These are phyloP conservation scores for Canna indica DNA, from an alignment of 176 grass and related monocot genomes.

Conservation along the genomic window DNA sequence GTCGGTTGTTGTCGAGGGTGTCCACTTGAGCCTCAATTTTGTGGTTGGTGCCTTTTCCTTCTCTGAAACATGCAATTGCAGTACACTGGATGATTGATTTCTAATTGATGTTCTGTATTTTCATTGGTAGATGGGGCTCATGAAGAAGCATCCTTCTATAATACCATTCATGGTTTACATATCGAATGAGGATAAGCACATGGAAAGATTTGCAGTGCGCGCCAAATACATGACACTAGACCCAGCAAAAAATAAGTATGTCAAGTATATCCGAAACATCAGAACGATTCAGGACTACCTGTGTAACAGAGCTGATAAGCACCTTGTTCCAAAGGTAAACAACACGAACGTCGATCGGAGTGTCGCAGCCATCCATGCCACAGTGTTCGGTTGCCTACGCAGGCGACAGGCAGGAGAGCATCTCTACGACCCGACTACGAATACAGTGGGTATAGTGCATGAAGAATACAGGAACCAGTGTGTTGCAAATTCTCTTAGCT, in stretches of 20 bases:
- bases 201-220: slow-evolving; percentile 87
- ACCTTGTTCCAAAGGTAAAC: slow-evolving; percentile 90
- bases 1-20: slow-evolving; percentile 92
- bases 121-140: slow-evolving; percentile 82
- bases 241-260: slow-evolving; percentile 85
- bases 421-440: slow-evolving; percentile 61
- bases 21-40: slow-evolving; percentile 97
- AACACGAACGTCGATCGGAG: slow-evolving; percentile 94
- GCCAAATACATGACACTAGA: slow-evolving; percentile 98
- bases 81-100: not conserved
- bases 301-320: slow-evolving; percentile 82
- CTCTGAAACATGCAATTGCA: not conserved
- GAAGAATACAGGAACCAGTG: slow-evolving; percentile 80
- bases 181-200: slow-evolving; percentile 87
- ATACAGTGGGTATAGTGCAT: slow-evolving; percentile 51
- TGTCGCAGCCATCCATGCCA: slow-evolving; percentile 77
- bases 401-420: slow-evolving; percentile 50
- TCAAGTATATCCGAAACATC: slow-evolving; percentile 91
- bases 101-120: slow-evolving; percentile 20
- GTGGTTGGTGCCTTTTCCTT: slow-evolving; percentile 44
- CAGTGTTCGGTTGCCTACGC: slow-evolving; percentile 76
- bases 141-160: slow-evolving; percentile 98
- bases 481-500: slow-evolving; percentile 77
- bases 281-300: slow-evolving; percentile 87
- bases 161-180: slow-evolving; percentile 98